Evolutionary conservation across 2,329 filamentous ascomycete species (phyloP).

Genomic region (Aspergillus luchuensis): DNA sequence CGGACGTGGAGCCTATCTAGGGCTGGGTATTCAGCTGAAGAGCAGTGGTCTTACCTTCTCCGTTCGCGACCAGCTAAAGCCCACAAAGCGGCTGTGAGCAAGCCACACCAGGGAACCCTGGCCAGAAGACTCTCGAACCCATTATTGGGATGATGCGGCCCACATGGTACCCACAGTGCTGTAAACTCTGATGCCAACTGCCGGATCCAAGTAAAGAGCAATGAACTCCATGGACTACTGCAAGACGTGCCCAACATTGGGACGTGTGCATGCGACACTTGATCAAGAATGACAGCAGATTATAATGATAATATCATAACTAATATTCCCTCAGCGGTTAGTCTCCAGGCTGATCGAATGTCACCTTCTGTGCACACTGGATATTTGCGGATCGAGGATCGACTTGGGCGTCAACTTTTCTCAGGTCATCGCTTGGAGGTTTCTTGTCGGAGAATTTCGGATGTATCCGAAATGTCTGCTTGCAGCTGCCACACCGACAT

Average conservation of each 20-base stretch:
- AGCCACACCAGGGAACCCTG: not conserved
- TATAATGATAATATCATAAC: too few species aligned
- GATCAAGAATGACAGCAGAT: too few species aligned
- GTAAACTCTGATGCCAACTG: not conserved
- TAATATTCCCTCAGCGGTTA: too few species aligned
- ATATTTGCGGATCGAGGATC: not conserved
- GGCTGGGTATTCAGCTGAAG: not conserved
- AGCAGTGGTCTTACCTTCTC: too few species aligned
- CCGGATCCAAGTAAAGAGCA: not conserved
- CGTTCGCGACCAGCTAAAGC: too few species aligned
- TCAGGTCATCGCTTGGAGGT: not conserved
- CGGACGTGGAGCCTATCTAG: not conserved
- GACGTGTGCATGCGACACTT: too few species aligned
- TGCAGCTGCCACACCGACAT: not conserved
- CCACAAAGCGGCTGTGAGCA: not conserved
- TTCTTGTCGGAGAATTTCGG: not conserved
- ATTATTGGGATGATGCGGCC: not conserved
- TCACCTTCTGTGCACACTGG: too few species aligned
- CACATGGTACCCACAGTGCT: not conserved
- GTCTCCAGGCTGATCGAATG: too few species aligned
- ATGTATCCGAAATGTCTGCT: not conserved
- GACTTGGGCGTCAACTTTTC: not conserved
- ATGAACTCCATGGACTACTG: not conserved
- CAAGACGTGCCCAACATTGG: not conserved
- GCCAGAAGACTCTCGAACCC: not conserved